Evolutionary conservation across 306 rosid genomes (phyloP).

Genomic region (Dalbergia cochinchinensis): DNA sequence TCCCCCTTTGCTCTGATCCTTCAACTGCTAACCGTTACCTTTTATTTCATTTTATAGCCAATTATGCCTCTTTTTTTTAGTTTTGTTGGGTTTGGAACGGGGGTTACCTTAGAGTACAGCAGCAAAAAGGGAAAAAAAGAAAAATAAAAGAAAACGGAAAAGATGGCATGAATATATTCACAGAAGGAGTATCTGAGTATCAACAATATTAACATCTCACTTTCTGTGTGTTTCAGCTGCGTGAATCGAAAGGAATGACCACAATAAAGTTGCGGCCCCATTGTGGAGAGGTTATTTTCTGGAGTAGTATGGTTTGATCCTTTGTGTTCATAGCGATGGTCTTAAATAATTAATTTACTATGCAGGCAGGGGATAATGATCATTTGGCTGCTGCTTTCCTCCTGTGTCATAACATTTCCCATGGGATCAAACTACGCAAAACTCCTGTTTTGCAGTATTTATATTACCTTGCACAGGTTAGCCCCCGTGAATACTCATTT

Average conservation of each 20-base stretch:
- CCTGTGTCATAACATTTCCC: constrained; percentile 82
- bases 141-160: no score
- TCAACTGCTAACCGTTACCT: constrained; percentile 21
- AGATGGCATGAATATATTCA: constrained; percentile 16
- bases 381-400: constrained; percentile 90
- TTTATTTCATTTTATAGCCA: constrained; percentile 6
- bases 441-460: constrained; percentile 87
- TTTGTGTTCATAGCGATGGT: constrained; percentile 41
- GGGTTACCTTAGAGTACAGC: not conserved
- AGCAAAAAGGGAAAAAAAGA: no score
- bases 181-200: constrained; percentile 2
- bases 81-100: not conserved
- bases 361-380: constrained; percentile 89
- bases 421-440: constrained; percentile 82
- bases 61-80: constrained; percentile 7
- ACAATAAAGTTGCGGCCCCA: constrained; percentile 86
- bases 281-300: constrained; percentile 83
- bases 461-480: constrained; percentile 89
- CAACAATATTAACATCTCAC: constrained; percentile 28
- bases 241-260: constrained; percentile 74
- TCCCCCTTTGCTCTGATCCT: constrained; percentile 19
- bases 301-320: constrained; percentile 3
- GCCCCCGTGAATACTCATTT: constrained; percentile 20
- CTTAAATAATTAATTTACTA: constrained; percentile 31
- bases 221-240: constrained; percentile 66